Percentiles rank a stretch among this genome's conserved stretches.
phyloP scores from a whole-genome alignment of 2,329 filamentous ascomycete genomes.

The Fusarium sp. region DNA sequence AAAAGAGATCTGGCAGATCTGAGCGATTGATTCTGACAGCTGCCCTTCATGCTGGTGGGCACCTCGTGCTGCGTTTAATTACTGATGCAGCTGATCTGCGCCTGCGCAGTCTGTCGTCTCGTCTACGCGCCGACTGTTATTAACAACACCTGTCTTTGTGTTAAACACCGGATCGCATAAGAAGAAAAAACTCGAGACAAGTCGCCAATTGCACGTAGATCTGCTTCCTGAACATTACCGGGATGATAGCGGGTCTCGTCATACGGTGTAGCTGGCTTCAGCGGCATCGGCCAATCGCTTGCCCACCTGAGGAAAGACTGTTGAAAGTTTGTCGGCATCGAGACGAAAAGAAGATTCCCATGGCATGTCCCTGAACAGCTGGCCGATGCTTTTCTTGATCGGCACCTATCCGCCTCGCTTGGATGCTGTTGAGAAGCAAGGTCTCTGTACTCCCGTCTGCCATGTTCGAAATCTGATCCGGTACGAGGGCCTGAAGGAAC shows the following conservation, averaged over 20 bases:
- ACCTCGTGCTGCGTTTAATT: slow-evolving; percentile 18
- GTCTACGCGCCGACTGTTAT: slow-evolving; percentile 15
- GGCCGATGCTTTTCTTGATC: slow-evolving; percentile 41
- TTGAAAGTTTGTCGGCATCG: slow-evolving; percentile 14
- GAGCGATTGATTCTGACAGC: slow-evolving; percentile 31
- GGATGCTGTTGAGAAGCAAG: slow-evolving; percentile 19
- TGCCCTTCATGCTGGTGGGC: slow-evolving; percentile 14
- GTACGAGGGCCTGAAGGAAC: slow-evolving; percentile 10
- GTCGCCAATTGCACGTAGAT: slow-evolving; percentile 22
- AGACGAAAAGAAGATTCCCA: neutral
- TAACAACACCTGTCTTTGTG: slow-evolving; percentile 9
- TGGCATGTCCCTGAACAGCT: slow-evolving; percentile 36
- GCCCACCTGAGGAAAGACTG: neutral
- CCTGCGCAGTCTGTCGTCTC: slow-evolving; percentile 18
- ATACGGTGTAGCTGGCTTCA: neutral
- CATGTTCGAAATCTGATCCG: slow-evolving; percentile 11
- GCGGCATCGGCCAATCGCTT: neutral
- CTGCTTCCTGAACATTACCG: slow-evolving; percentile 27
- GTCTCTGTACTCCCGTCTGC: slow-evolving; percentile 16
- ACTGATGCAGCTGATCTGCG: slow-evolving; percentile 25
- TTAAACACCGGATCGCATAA: slow-evolving; percentile 14
- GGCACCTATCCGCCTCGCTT: slow-evolving; percentile 39
- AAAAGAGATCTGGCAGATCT: slow-evolving; percentile 29
- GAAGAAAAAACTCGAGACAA: slow-evolving; percentile 23
- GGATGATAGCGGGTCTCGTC: slow-evolving; percentile 24